Evolutionary conservation across 257 asterid genomes (phyloP).

Genomic region (Marsdenia floribunda): DNA sequence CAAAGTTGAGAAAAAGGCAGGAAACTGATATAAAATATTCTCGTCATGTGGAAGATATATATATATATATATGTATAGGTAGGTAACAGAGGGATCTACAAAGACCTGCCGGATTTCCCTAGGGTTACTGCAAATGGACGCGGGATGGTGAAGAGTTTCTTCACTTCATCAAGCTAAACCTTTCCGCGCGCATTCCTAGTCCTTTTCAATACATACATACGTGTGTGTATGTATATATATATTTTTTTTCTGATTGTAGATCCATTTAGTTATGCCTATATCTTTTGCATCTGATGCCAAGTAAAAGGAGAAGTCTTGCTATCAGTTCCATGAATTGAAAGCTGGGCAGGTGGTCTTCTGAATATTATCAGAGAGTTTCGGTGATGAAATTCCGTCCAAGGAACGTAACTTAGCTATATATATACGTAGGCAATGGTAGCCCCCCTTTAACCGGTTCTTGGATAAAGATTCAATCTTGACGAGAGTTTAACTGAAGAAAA

Average conservation of each 20-base stretch:
- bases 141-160: background rate
- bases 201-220: background rate
- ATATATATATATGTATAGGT: background rate
- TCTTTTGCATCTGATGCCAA: conserved; percentile 14
- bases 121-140: background rate
- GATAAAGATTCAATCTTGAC: background rate
- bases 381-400: background rate
- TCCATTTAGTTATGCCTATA: background rate
- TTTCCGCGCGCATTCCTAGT: background rate
- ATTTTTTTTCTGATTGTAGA: background rate
- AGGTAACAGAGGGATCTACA: background rate
- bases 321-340: background rate
- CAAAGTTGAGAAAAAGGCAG: background rate
- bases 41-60: background rate
- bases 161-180: background rate
- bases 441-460: background rate
- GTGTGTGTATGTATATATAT: background rate
- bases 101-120: background rate
- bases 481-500: background rate
- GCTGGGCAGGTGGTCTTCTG: background rate
- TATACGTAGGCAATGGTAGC: too few species aligned
- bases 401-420: background rate
- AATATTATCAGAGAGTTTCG: background rate
- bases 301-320: background rate
- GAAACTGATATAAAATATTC: conserved; percentile 4